Base-by-base conservation (phyloP, 371 early-diverging fungal genomes). In the Cokeromyces recurvatus region DNA sequence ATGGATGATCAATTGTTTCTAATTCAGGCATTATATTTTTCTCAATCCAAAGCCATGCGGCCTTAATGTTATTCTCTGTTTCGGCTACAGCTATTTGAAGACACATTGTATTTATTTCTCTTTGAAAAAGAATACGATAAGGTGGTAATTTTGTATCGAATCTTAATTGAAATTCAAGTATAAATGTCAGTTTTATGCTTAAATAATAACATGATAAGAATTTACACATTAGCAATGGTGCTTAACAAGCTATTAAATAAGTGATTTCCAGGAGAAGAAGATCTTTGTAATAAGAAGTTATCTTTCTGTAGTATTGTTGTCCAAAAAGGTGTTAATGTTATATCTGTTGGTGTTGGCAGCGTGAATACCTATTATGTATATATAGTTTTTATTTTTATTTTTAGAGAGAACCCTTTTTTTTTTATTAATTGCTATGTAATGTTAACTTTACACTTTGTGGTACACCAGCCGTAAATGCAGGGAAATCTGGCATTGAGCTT, bases 141-240 rank as follows among this genome's bases (percentile, higher is more conserved):
- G 94, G 91, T 2, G 92, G 87, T 54, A 95, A 92, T 66, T 91
- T 92, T 19, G 93, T 91, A 58, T 96, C 97, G 37, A 97, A 84
- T 3, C 81, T 78, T 32, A 8, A 37, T 9, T 11, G 4, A 6
- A 34, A 34, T n/a, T 34, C 7, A 15, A 14, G 35, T 6, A 11
- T 34, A 34, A 11, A 34, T 6, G 14, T n/a, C 35, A n/a, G 4
- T n/a, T 40, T 27, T 9, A 4, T 2, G 14, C 29, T 32, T 40
- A 10, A 15, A 19, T 11, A 11, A 11, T n/a, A n/a, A n/a, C 4
- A 11, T 34, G 5, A 15, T 15, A n/a, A 4, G 35, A 4, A 27
- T 64, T 61, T 70, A 78, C 81, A 88, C 84, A 59, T 81, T 88
- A 15, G 84, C 85, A 46, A 88, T 84, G n/a, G 89, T 88, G 38